phyloP scores from a whole-genome alignment of 2,329 filamentous ascomycete species.

The Phoma herbarum region DNA sequence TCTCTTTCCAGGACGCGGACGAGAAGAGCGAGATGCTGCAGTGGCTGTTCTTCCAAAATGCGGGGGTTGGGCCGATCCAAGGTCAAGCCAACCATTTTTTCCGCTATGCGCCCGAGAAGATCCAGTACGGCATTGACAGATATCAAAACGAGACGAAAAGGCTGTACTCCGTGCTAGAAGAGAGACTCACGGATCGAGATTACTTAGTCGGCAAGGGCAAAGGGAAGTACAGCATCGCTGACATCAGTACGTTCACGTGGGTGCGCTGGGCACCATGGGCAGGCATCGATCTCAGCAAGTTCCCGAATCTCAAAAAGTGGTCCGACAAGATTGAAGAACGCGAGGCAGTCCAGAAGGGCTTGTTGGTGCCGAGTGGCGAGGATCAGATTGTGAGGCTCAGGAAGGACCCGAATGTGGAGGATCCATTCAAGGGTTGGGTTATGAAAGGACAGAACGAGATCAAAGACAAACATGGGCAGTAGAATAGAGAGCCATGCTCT shows the following conservation, averaged over 20 bases:
- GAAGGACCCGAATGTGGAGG: constrained; percentile 31
- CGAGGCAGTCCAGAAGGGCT: constrained; percentile 65
- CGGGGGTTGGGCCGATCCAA: constrained; percentile 80
- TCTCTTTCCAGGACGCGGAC: constrained; percentile 76
- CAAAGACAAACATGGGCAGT: constrained; percentile 10
- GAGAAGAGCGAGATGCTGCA: constrained; percentile 81
- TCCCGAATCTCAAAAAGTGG: constrained; percentile 64
- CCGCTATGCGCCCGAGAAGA: constrained; percentile 80
- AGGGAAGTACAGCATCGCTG: constrained; percentile 68
- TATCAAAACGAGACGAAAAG: constrained; percentile 84
- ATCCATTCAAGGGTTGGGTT: constrained; percentile 39
- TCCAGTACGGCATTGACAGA: constrained; percentile 79
- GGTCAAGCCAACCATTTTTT: constrained; percentile 79
- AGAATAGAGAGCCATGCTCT: too few species aligned
- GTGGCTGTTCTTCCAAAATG: constrained; percentile 77
- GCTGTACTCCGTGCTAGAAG: constrained; percentile 78
- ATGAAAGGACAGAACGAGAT: constrained; percentile 9
- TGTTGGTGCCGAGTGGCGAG: constrained; percentile 32
- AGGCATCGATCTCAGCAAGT: constrained; percentile 73
- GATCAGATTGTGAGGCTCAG: constrained; percentile 39
- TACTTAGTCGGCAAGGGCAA: constrained; percentile 68
- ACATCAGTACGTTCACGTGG: constrained; percentile 81
- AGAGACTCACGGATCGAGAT: constrained; percentile 64
- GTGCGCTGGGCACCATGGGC: constrained; percentile 67
- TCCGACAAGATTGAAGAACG: constrained; percentile 50